Evolutionary conservation across 2,329 filamentous ascomycete genomes (phyloP).

Genomic region (Parafenestella ontariensis): DNA sequence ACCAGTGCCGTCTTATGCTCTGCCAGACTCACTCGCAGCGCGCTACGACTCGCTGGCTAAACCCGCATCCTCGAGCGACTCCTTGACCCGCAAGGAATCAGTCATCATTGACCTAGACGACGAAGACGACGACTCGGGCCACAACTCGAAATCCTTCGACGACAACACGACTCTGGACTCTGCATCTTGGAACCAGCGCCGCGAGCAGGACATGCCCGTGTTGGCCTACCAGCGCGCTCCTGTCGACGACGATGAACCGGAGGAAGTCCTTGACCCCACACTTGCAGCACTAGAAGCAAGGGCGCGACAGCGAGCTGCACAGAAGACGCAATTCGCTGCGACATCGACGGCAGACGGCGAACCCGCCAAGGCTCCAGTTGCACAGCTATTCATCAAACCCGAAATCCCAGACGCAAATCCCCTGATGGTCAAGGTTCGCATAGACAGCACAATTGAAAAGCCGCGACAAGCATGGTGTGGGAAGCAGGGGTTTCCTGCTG

Average conservation of each 20-base stretch:
- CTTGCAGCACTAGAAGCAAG: conserved; percentile 38
- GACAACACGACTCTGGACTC: neutral
- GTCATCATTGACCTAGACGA: conserved; percentile 36
- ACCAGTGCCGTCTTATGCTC: conserved; percentile 18
- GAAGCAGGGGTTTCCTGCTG: conserved; percentile 62
- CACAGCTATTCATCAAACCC: conserved; percentile 74
- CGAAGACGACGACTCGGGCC: conserved; percentile 22
- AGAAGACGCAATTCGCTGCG: conserved; percentile 15
- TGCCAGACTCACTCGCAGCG: conserved; percentile 30
- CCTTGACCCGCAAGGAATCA: conserved; percentile 12
- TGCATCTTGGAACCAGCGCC: neutral
- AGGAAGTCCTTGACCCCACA: conserved; percentile 39
- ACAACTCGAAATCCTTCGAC: conserved; percentile 14
- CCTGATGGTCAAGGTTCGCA: conserved; percentile 69
- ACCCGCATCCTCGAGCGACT: conserved; percentile 14
- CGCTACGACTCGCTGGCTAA: conserved; percentile 41
- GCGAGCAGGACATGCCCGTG: conserved; percentile 8
- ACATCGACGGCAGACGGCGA: conserved; percentile 9
- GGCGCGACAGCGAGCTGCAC: conserved; percentile 33
- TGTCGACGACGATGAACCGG: conserved; percentile 31
- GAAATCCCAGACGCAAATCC: conserved; percentile 66
- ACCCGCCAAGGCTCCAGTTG: conserved; percentile 39
- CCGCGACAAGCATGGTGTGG: conserved; percentile 74
- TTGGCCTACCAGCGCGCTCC: conserved; percentile 12
- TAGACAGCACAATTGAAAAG: conserved; percentile 71